A percentile compares a stretch with the other conserved stretches of the same genome.
phyloP scores from a whole-genome alignment of 305 asterid genomes.

The Fraxinus latifolia region DNA sequence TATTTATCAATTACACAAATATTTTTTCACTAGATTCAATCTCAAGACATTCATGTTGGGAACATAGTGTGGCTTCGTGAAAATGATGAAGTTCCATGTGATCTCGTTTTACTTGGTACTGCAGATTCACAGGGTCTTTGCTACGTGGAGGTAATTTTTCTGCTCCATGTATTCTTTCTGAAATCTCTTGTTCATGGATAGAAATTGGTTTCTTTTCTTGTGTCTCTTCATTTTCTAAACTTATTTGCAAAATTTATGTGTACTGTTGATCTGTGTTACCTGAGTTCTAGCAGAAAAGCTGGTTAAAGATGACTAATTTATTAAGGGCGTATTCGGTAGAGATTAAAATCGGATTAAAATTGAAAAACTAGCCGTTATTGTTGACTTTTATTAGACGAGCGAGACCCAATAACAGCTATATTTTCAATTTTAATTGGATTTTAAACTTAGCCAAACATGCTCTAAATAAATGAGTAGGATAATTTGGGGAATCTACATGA shows the following conservation, averaged over 20 bases:
- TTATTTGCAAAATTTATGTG: conserved; percentile 7
- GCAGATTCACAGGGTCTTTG: conserved; percentile 90
- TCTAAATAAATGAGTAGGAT: background rate
- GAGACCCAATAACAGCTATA: too few relatives aligned
- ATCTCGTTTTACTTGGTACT: conserved; percentile 87
- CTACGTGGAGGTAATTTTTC: conserved; percentile 72
- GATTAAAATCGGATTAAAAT: too few relatives aligned
- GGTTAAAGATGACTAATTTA: background rate
- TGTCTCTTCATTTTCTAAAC: background rate
- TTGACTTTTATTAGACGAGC: too few relatives aligned
- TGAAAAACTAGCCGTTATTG: too few relatives aligned
- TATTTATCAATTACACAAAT: conserved; percentile 22
- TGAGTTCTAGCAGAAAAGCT: background rate
- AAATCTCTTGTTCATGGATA: background rate
- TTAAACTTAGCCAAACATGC: too few relatives aligned
- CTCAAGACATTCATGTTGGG: conserved; percentile 85
- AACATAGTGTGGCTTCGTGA: conserved; percentile 95
- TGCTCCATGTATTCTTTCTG: background rate
- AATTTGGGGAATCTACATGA: background rate
- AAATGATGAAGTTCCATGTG: conserved; percentile 98
- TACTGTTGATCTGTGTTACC: background rate
- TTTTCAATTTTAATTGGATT: too few relatives aligned
- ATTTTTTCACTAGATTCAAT: conserved; percentile 60
- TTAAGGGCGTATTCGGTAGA: too few relatives aligned
- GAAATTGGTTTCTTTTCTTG: conserved; percentile 21